Base-by-base conservation (phyloP, 208 protist species). In the Trypanosoma vivax region DNA sequence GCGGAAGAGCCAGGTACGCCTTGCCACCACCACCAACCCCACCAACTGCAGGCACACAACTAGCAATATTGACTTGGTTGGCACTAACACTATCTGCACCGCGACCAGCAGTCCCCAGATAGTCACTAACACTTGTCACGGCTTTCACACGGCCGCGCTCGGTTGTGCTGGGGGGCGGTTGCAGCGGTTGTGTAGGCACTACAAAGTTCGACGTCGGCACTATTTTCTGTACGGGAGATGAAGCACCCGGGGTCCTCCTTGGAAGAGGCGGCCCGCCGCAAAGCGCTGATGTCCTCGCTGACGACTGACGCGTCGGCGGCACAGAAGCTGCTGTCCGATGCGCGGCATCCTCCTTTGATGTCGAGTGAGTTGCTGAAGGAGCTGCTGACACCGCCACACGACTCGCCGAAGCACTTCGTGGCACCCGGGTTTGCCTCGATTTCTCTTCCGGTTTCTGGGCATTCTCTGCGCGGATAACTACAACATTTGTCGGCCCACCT, bases 1-100 rank as follows among this genome's bases (percentile, higher is more conserved):
- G 68, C 14, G 86, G 86, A 43, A 93, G 57, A 6, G 86, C 86
- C 25, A 93, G 54, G 56, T 79, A 93, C 5, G 74, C 82, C 50
- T n/a, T 69, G 47, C 39, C 41, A 7, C 48, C 41, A 52, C 54
- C 27, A 59, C 47, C 13, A 10, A 34, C 13, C 18, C 1, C 29
- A 54, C 47, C n/a, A 58, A 23, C 7, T 28, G 33, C 16, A 55
- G 57, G 6, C 50, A 53, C 5, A 46, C 25, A 5, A 41, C 42
- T n/a, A 50, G 39, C 29, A 57, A n/a, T 23, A 14, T 60, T 24
- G 5, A 16, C 25, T 5, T 29, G 46, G 9, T 27, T 56, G 43
- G 9, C 14, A 14, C 50, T 19, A 34, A 45, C 29, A 53, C 34
- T n/a, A 11, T 51, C 38, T 24, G 48, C 25, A 50, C 38, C 34